Base-by-base conservation (phyloP, 2,329 filamentous ascomycete genomes). In the Keithomyces neogunnii region DNA sequence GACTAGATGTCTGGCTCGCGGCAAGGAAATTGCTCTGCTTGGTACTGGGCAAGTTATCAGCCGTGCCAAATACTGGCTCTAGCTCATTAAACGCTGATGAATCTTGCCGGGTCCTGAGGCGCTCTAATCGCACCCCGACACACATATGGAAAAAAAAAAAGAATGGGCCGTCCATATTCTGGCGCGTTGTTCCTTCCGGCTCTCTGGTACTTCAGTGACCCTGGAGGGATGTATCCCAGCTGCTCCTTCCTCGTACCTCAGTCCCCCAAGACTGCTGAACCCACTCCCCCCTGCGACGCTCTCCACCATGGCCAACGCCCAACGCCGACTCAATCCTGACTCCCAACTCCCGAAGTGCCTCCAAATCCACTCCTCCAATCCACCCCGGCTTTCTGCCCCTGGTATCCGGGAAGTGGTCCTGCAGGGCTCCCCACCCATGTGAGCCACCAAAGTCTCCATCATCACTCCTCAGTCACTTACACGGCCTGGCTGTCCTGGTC, bases 351-450 rank as follows among this genome's bases (percentile, higher is more conserved):
- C 33, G 11, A 6, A 7, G 6, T 11, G 11, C 33, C 33, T 35
- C 33, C 33, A 35, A 35, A 35, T 35, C 5, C 40, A 44, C 40
- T 30, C 40, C 40, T 44, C 46, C 45, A 36, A 3, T 19, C 33
- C n/a, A n/a, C 10, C 13, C 19, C 51, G 19, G 19, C 19, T 19
- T 19, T 19, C 33, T 42, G 31, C 44, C 47, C 48, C n/a, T 47
- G 46, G 33, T 3, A 32, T 48, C 51, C 35, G 44, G 48, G 33
- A 53, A 48, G 38, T 48, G 51, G 38, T 45, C 48, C 48, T 53
- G 51, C 45, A 53, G 42, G 46, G 33, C 30, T 28, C 32, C 47
- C 47, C 43, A 30, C 49, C 43, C 47, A 38, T 50, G 43, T 35
- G 28, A 49, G 38, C 47, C 47, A 43, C 47, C 19, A 49, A 42